Percentiles rank a stretch among this genome's conserved stretches.
phyloP scores from a whole-genome alignment of 2,329 filamentous ascomycete species.

The Sclerotinia borealis region DNA sequence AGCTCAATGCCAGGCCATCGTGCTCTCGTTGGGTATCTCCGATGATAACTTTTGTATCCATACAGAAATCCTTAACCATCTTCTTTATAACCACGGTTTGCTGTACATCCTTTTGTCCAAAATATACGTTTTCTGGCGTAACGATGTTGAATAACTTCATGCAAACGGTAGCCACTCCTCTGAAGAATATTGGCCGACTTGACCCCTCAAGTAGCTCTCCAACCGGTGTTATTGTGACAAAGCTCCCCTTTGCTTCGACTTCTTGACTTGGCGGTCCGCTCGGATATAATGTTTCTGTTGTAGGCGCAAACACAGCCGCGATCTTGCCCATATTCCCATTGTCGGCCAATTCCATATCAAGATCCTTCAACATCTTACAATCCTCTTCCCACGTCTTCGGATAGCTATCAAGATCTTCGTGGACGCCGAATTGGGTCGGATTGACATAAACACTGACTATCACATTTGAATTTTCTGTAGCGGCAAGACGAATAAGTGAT shows the following conservation, averaged over 20 bases:
- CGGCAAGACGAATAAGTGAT: constrained; percentile 77
- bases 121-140: constrained; percentile 73
- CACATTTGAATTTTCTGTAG: constrained; percentile 76
- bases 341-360: constrained; percentile 70
- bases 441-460: constrained; percentile 94
- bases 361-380: constrained; percentile 54
- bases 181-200: constrained; percentile 87
- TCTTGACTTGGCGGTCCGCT: constrained; percentile 63
- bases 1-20: constrained; percentile 86
- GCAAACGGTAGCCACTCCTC: constrained; percentile 92
- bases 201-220: constrained; percentile 76
- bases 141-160: constrained; percentile 89
- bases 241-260: constrained; percentile 72
- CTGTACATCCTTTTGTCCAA: constrained; percentile 97
- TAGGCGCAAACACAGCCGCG: constrained; percentile 80
- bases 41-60: constrained; percentile 69
- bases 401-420: constrained; percentile 84
- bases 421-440: constrained; percentile 87
- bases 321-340: constrained; percentile 58
- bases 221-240: constrained; percentile 85
- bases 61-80: constrained; percentile 81
- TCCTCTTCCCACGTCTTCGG: constrained; percentile 85
- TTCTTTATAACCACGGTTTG: constrained; percentile 86
- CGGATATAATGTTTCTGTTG: constrained; percentile 81
- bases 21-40: constrained; percentile 67